Percentiles rank a stretch among this genome's conserved stretches.
Evolutionary conservation across 2,329 filamentous ascomycete genomes (phyloP).

Genomic region (Arthrobotrys entomopaga): DNA sequence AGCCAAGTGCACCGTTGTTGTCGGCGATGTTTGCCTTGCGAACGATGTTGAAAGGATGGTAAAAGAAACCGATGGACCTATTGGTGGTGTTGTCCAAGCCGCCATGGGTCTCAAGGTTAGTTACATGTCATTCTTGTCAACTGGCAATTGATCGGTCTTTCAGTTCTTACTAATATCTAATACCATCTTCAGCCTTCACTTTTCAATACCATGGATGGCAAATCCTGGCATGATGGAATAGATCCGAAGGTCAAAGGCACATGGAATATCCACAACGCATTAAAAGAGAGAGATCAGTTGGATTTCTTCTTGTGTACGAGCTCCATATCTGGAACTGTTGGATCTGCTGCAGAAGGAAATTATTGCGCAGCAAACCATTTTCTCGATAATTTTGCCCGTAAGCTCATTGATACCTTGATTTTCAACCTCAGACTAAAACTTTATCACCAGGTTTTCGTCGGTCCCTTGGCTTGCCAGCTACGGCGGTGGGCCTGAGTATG

Average conservation of each 20-base stretch:
- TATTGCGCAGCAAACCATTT: slow-evolving; percentile 66
- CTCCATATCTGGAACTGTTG: slow-evolving; percentile 61
- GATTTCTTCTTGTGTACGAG: slow-evolving; percentile 61
- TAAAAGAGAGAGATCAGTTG: slow-evolving; percentile 60
- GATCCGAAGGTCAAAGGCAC: slow-evolving; percentile 62
- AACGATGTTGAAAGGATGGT: slow-evolving; percentile 38
- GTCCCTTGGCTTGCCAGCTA: slow-evolving; percentile 59
- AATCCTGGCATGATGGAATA: slow-evolving; percentile 58
- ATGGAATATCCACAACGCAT: slow-evolving; percentile 68
- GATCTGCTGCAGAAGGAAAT: slow-evolving; percentile 63
- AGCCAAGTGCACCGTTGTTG: slow-evolving; percentile 57
- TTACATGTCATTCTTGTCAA: neutral
- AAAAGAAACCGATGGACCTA: slow-evolving; percentile 19
- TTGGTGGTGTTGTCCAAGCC: slow-evolving; percentile 61
- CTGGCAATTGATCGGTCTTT: too few species aligned
- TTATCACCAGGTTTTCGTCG: slow-evolving; percentile 57
- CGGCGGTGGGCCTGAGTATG: slow-evolving; percentile 45
- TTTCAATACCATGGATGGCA: slow-evolving; percentile 58
- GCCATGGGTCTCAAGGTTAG: slow-evolving; percentile 59
- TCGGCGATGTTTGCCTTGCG: slow-evolving; percentile 55
- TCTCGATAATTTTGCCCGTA: slow-evolving; percentile 60
- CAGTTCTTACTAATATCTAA: neutral
- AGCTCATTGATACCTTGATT: neutral
- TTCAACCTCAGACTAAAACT: slow-evolving; percentile 58
- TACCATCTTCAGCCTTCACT: slow-evolving; percentile 57